Percentiles rank a stretch among this genome's conserved stretches.
Evolutionary conservation across 2,329 filamentous ascomycete genomes (phyloP).

Genomic region (Rutstroemia sydowiana): DNA sequence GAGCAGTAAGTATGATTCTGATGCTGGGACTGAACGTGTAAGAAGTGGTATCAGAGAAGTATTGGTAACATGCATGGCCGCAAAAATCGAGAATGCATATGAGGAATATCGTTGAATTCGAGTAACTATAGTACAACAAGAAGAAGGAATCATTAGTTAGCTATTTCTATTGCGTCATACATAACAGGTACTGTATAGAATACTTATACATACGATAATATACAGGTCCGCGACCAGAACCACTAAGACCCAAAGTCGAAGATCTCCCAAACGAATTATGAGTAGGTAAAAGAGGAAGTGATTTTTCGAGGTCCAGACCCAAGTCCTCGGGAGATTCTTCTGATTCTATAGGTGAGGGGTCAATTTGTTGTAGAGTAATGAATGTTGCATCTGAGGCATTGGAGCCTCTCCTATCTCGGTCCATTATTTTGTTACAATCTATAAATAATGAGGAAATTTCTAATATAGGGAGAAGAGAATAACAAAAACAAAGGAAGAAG

Average conservation of each 20-base stretch:
- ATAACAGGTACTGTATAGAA: too few relatives aligned
- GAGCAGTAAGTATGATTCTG: slow-evolving; percentile 82
- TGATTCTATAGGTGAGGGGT: slow-evolving; percentile 70
- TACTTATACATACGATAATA: slow-evolving; percentile 67
- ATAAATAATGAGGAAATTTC: neutral
- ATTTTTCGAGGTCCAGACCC: slow-evolving; percentile 41
- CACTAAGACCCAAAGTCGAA: slow-evolving; percentile 50
- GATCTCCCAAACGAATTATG: slow-evolving; percentile 33
- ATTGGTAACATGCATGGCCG: slow-evolving; percentile 70
- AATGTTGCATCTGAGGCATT: slow-evolving; percentile 47
- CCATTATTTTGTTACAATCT: neutral
- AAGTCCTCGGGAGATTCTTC: too few relatives aligned
- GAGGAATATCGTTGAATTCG: slow-evolving; percentile 83
- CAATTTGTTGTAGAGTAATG: slow-evolving; percentile 66
- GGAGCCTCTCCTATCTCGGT: slow-evolving; percentile 32
- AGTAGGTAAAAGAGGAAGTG: slow-evolving; percentile 32
- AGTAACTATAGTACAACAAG: slow-evolving; percentile 44
- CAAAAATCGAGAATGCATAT: slow-evolving; percentile 74
- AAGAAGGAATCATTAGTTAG: neutral
- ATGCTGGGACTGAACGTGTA: slow-evolving; percentile 63
- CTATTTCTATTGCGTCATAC: neutral
- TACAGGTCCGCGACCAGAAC: slow-evolving; percentile 56
- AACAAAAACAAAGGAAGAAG: neutral
- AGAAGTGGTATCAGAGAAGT: slow-evolving; percentile 73
- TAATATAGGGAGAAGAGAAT: neutral